Percentiles rank a stretch among this genome's conserved stretches.
Evolutionary conservation across 306 rosid genomes (phyloP).

Genomic region (Prunus armeniaca): DNA sequence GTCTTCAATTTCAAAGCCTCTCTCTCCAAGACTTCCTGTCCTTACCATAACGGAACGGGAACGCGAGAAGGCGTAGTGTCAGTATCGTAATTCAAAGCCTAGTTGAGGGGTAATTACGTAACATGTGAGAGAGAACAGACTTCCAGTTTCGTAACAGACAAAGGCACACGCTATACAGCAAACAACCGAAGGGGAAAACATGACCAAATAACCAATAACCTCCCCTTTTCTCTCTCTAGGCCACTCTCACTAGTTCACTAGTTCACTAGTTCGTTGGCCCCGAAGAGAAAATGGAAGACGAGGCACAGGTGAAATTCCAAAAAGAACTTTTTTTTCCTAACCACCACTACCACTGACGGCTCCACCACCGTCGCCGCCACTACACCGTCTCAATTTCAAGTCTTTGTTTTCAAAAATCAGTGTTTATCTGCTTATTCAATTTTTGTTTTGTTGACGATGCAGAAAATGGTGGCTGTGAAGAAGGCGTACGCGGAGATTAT

Average conservation of each 20-base stretch:
- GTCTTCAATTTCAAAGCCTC: background rate
- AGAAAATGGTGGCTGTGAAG: constrained; percentile 71
- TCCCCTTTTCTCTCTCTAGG: background rate
- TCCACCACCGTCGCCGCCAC: constrained; percentile 1
- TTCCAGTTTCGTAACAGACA: constrained; percentile 26
- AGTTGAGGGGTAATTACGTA: constrained; percentile 25
- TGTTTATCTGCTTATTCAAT: background rate
- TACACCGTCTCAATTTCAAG: constrained; percentile 1
- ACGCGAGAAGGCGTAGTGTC: background rate
- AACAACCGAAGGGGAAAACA: background rate
- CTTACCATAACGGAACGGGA: background rate
- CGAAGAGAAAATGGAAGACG: constrained; percentile 32
- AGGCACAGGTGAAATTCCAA: constrained; percentile 41
- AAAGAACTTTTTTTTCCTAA: background rate
- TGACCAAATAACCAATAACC: constrained; percentile 19
- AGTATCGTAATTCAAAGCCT: background rate
- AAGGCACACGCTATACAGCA: background rate
- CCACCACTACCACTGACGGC: background rate
- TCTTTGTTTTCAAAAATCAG: background rate
- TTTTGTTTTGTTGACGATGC: constrained; percentile 8
- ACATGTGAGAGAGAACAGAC: background rate
- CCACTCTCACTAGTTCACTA: background rate
- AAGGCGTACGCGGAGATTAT: constrained; percentile 75
- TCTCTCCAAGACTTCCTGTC: background rate
- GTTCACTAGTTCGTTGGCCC: background rate